These are phyloP conservation scores for Dendrothele bispora DNA, from an alignment of 768 basidiomycete species.

Conservation along the genomic window DNA sequence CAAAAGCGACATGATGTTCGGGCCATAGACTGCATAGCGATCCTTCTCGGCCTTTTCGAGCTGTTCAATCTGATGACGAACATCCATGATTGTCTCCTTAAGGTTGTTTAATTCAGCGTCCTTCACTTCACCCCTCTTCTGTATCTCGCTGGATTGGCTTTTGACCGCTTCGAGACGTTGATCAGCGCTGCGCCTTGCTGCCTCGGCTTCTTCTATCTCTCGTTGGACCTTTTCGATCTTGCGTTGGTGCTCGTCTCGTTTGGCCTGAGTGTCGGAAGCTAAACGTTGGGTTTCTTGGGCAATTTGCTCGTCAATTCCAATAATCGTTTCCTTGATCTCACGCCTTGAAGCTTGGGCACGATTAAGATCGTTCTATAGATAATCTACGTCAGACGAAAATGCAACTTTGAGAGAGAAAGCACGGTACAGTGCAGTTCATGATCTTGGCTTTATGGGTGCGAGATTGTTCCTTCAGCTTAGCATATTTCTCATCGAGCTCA, in stretches of 20 bases:
- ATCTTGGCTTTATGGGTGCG: constrained; percentile 46
- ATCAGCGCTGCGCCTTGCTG: constrained; percentile 30
- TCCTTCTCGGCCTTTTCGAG: constrained; percentile 56
- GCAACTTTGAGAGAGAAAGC: neutral
- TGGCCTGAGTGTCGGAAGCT: constrained; percentile 57
- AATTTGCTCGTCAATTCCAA: constrained; percentile 42
- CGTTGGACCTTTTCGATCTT: constrained; percentile 50
- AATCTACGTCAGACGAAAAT: constrained; percentile 1
- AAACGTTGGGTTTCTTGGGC: constrained; percentile 51
- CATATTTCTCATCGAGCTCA: constrained; percentile 39
- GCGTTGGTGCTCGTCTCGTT: constrained; percentile 56
- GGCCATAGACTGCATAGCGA: constrained; percentile 61
- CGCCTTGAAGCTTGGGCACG: constrained; percentile 42
- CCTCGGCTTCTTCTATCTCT: constrained; percentile 3
- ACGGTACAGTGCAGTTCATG: constrained; percentile 39
- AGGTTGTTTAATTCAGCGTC: constrained; percentile 32
- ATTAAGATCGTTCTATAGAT: constrained; percentile 47
- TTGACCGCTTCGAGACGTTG: constrained; percentile 26
- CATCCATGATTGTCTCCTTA: constrained; percentile 43
- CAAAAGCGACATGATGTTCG: constrained; percentile 57
- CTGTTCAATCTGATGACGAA: constrained; percentile 48
- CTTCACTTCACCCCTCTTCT: constrained; percentile 33
- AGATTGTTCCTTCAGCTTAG: constrained; percentile 38
- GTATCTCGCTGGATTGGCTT: constrained; percentile 29
- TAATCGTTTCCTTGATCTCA: constrained; percentile 5